A percentile compares a stretch with the other conserved stretches of the same genome.
phyloP scores from a whole-genome alignment of 768 basidiomycete species.

The Jaapia argillacea region DNA sequence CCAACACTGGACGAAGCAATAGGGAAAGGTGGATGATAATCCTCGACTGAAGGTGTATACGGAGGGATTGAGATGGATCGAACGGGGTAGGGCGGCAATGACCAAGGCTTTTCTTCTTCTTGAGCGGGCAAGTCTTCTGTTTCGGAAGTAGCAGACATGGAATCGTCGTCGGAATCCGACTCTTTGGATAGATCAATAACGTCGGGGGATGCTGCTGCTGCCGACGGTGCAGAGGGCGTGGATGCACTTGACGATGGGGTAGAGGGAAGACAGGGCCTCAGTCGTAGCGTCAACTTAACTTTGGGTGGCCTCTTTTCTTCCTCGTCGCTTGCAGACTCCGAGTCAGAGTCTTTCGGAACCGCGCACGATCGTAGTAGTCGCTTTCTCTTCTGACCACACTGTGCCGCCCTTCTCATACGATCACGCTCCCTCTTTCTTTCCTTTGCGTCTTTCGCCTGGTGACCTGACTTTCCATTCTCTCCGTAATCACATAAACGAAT shows the following conservation, averaged over 20 bases:
- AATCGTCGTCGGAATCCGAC: conserved; percentile 24
- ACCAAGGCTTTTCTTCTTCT: not conserved
- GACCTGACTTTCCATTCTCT: conserved; percentile 33
- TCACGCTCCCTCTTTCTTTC: conserved; percentile 22
- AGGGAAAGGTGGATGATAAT: conserved; percentile 41
- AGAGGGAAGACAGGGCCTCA: conserved; percentile 36
- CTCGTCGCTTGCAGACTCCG: conserved; percentile 18
- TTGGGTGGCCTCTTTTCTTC: conserved; percentile 42
- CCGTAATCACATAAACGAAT: conserved; percentile 62
- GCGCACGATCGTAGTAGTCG: conserved; percentile 24
- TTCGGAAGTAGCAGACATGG: conserved; percentile 29
- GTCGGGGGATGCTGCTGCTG: conserved; percentile 10
- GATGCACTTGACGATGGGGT: conserved; percentile 10
- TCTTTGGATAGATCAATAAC: conserved; percentile 34
- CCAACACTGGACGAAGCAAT: conserved; percentile 38
- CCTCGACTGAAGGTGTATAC: not conserved
- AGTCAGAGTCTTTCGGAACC: conserved; percentile 11
- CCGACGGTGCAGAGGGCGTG: conserved; percentile 9
- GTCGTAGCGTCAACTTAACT: conserved; percentile 60
- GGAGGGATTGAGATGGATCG: conserved; percentile 11
- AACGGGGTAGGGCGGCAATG: conserved; percentile 4
- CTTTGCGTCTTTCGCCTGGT: conserved; percentile 14
- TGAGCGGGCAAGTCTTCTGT: conserved; percentile 26
- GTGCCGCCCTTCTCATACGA: conserved; percentile 21
- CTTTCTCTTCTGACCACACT: conserved; percentile 37